Conservation (phyloP, 176 grass and related monocot genomes). For the Carex myosuroides region DNA sequence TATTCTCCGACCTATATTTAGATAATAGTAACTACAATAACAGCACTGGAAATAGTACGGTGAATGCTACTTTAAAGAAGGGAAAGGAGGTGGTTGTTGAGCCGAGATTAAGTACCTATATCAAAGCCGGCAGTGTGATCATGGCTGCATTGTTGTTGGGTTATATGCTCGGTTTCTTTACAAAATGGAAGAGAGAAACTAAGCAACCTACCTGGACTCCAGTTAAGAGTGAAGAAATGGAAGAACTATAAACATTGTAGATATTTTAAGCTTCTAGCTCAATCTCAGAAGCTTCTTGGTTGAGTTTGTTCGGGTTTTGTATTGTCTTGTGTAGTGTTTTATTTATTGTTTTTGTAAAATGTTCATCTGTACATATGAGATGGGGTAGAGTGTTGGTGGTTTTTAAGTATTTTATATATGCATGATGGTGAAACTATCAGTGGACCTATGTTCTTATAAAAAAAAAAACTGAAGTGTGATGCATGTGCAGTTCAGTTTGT, state of each 20-base stretch:
- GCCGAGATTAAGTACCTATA: constrained; percentile 21
- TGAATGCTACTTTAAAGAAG: constrained; percentile 13
- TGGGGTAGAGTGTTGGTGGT: not conserved
- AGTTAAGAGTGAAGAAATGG: constrained; percentile 63
- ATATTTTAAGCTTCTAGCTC: not conserved
- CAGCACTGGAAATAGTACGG: not conserved
- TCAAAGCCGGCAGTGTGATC: constrained; percentile 32
- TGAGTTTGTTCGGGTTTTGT: not conserved
- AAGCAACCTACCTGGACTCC: constrained; percentile 52
- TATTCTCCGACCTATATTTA: constrained; percentile 41
- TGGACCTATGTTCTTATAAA: not conserved
- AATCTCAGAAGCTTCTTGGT: not conserved
- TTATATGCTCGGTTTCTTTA: constrained; percentile 47
- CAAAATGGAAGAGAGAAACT: constrained; percentile 39
- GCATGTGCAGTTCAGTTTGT: not conserved
- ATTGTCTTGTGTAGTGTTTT: not conserved
- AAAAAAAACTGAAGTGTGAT: too few species aligned
- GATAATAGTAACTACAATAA: constrained; percentile 5
- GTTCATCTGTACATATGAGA: constrained; percentile 10
- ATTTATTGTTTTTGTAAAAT: constrained; percentile 11
- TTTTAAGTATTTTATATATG: not conserved
- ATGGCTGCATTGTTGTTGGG: constrained; percentile 43
- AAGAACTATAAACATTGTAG: constrained; percentile 34
- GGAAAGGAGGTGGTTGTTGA: not conserved
- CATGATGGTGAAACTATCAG: not conserved